Evolutionary conservation across 768 basidiomycete species (phyloP), one percentile per base, ranked within the genome.

Genomic region (Trametes punicea): DNA sequence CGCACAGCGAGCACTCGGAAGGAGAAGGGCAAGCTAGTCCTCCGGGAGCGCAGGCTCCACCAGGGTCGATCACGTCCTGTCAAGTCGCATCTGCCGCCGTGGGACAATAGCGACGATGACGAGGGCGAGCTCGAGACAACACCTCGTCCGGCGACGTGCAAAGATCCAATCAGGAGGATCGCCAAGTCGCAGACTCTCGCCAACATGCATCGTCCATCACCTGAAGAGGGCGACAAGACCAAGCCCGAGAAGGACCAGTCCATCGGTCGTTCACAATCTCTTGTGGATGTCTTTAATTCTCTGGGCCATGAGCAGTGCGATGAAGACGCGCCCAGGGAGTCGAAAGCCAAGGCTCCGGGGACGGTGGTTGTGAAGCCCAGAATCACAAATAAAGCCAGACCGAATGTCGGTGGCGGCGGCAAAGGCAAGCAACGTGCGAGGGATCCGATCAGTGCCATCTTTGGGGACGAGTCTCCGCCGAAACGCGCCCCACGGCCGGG

Each of bases 11-110:
- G 26, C 27, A 30, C 15, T 33, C 21, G 13, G 5, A 18, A 13
- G 3, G 26, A 5, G 30, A 42, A 26, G 23, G 34, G 16, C 23
- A 21, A 51, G 13, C 33, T 29, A 0, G 51, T 58, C 4, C 45
- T 62, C 11, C 49, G 52, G 7, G 62, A 59, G 39, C 61, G 55
- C 9, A 56, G 50, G 13, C 46, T 55, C 3, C 56, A 62, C 21
- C 51, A 55, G 11, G 51, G 21, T 16, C 51, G 46, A 8, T 13
- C 42, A 10, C 44, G 29, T 20, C 38, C 41, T 23, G 36, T 18
- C 13, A 47, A 46, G 7, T 27, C 27, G 16, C 46, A 42, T 15
- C 36, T 31, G 5, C 46, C 44, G 1, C 15, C 34, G 6, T 46
- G 44, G 45, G 50, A 57, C 10, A 40, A 46, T 6, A 53, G 46